Evolutionary conservation across 148 eudicot genomes (phyloP).

Genomic region (Rhododendron ferrugineum): DNA sequence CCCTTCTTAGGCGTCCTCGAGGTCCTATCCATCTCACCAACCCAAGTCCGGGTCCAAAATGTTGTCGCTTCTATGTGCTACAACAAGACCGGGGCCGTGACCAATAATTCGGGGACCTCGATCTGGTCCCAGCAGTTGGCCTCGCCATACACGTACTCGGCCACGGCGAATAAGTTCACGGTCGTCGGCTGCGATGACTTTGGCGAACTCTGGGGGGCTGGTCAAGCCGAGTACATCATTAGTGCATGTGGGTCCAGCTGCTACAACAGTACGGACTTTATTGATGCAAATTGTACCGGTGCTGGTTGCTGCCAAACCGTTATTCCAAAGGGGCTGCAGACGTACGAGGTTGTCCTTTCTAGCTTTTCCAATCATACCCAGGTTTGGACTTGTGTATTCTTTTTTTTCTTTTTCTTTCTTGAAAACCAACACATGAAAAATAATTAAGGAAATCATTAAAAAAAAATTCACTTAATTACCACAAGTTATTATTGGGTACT

Average conservation of each 20-base stretch:
- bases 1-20: conserved; percentile 12
- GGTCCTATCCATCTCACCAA: conserved; percentile 12
- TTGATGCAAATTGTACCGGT: conserved; percentile 20
- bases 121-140: background rate
- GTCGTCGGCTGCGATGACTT: conserved; percentile 42
- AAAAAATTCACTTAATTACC: background rate
- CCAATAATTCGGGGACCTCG: background rate
- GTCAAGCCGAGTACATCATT: background rate
- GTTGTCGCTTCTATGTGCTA: conserved; percentile 11
- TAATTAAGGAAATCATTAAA: background rate
- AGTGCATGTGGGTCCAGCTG: conserved; percentile 24
- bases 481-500: too few species aligned
- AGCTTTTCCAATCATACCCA: background rate
- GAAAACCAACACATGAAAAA: background rate
- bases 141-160: conserved; percentile 15
- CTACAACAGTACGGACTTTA: conserved; percentile 2
- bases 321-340: background rate
- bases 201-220: background rate
- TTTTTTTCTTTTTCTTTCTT: too few species aligned
- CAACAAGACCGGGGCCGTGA: background rate
- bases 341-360: background rate
- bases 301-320: conserved; percentile 29
- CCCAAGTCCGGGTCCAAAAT: conserved; percentile 12
- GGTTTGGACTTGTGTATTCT: background rate
- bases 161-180: conserved; percentile 29